Conservation (phyloP, 2,329 filamentous ascomycete species). For the Colletotrichum higginsianum region DNA sequence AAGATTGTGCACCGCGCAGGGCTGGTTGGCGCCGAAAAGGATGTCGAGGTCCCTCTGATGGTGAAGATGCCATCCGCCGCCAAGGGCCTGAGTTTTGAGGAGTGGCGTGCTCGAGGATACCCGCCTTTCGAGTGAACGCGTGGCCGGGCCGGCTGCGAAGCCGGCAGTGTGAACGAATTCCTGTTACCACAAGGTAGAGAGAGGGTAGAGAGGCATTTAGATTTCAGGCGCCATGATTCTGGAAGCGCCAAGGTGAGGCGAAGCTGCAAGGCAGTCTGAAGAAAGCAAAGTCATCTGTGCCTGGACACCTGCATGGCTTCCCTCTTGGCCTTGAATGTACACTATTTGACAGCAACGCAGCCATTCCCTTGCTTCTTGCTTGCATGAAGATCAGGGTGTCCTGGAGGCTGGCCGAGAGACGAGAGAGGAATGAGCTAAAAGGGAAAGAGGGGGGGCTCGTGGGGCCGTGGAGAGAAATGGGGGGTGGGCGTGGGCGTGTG, state of each 20-base stretch:
- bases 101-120: slow-evolving; percentile 49
- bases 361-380: slow-evolving; percentile 31
- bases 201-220: too few species aligned
- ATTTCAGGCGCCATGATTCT: not conserved
- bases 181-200: too few species aligned
- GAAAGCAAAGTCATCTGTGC: slow-evolving; percentile 21
- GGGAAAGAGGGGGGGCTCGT: slow-evolving; percentile 1
- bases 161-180: not conserved
- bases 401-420: slow-evolving; percentile 3
- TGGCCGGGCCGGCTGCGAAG: slow-evolving; percentile 8
- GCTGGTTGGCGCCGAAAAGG: slow-evolving; percentile 52
- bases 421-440: slow-evolving; percentile 11
- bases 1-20: slow-evolving; percentile 56
- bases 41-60: slow-evolving; percentile 59
- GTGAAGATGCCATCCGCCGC: slow-evolving; percentile 56
- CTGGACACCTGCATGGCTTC: slow-evolving; percentile 26
- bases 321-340: slow-evolving; percentile 25
- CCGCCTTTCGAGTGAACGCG: slow-evolving; percentile 33
- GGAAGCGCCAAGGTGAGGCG: not conserved
- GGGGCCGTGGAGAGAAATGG: slow-evolving; percentile 9
- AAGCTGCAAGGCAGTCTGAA: slow-evolving; percentile 24
- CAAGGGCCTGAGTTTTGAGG: slow-evolving; percentile 51
- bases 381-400: slow-evolving; percentile 28
- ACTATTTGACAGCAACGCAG: slow-evolving; percentile 7
- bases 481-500: not conserved